Percentiles rank a stretch among this genome's conserved stretches.
Conservation (phyloP, 495 filamentous ascomycete species). For the Neurospora hispaniola region DNA sequence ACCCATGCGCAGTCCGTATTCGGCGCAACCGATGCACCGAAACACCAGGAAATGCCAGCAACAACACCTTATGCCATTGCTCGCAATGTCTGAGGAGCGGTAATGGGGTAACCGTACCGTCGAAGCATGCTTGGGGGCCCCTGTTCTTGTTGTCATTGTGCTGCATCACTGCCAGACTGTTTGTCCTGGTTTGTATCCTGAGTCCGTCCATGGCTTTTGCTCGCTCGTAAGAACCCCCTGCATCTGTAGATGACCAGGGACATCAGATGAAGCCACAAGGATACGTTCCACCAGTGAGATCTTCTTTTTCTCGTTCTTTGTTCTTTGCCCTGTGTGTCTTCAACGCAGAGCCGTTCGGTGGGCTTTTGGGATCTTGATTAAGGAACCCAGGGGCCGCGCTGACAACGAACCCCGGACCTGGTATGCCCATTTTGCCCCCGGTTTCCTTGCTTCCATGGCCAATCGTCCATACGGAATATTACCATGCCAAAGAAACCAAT, state of each 20-base stretch:
- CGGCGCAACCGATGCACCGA: neutral
- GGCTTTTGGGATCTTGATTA: conserved; percentile 3
- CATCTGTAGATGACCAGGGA: conserved; percentile 9
- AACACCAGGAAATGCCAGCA: neutral
- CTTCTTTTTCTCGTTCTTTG: neutral
- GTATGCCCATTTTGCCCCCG: neutral
- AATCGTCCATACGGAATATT: neutral
- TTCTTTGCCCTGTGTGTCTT: conserved; percentile 3
- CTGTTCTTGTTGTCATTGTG: neutral
- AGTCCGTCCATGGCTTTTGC: neutral
- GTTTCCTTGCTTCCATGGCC: neutral
- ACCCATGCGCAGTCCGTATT: neutral
- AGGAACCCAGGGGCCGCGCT: conserved; percentile 1
- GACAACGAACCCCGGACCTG: conserved; percentile 13
- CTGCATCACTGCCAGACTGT: neutral
- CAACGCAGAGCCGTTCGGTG: conserved; percentile 4
- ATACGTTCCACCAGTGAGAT: conserved; percentile 1
- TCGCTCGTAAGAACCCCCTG: conserved; percentile 17
- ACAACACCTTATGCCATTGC: conserved; percentile 1
- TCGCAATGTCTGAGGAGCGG: neutral
- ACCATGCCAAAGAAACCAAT: neutral
- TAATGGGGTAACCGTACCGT: neutral
- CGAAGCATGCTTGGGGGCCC: neutral
- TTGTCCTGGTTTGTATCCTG: neutral
- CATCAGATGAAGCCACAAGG: neutral